Base-by-base conservation (phyloP, 768 basidiomycete genomes). In the Amanita thiersii region DNA sequence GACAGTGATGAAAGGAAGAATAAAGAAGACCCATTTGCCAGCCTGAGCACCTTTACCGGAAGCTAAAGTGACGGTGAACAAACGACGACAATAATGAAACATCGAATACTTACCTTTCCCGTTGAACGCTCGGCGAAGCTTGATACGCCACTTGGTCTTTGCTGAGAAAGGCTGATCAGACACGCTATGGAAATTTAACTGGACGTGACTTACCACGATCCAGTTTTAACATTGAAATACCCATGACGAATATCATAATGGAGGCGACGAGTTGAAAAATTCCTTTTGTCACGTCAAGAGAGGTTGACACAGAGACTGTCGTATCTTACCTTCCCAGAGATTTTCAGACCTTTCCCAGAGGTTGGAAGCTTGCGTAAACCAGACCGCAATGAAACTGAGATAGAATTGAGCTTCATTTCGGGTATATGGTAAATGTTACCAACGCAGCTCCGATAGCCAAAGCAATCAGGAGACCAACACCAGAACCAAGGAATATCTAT, bases 201-300 rank as follows among this genome's bases (percentile, higher is more conserved):
- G 14, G 3, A 12, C 14, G 14, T 12, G 12, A 39, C 54, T 33
- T 52, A 67, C 70, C 71, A 54, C 83, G 72, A 60, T 98, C 93
- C 76, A 99, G 81, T 57, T 88, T 91, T 46, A 99, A 77, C 86
- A 98, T 93, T 25, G 85, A 83, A 28, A 97, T 55, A 2, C 89
- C 92, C 90, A 97, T 94, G 56, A 84, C 68, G 59, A 91, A 88
- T 54, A 96, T 92, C 73, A 96, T 78, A 51, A 89, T 43, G 8
- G 78, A 58, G 0, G 85, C 85, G 40, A 89, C 68, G 43, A 87
- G 60, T 48, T 78, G 64, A 54, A 86, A 88, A 46, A 77, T 69
- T 19, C 79, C 83, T 86, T 29, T 12, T 46, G 10, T n/a, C 9
- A 34, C 35, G 28, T 7, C 18, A 11, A 18, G n/a, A 28, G 10